phyloP scores from a whole-genome alignment of 352 stramenopile species.

The Albugo laibachii region DNA sequence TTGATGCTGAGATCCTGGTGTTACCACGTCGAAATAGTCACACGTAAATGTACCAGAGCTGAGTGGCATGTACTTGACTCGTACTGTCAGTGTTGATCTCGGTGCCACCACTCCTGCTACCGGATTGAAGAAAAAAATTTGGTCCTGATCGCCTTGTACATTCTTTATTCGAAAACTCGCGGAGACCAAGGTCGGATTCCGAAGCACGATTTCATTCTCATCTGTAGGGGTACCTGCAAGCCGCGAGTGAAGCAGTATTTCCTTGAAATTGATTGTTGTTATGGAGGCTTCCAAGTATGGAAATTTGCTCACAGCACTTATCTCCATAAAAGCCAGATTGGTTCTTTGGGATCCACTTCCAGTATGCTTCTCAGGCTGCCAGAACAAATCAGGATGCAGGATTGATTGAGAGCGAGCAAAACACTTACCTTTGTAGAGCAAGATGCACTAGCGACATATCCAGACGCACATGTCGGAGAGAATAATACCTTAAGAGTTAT shows the following conservation, averaged over 20 bases:
- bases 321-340: conserved; percentile 29
- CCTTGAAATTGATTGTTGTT: conserved; percentile 61
- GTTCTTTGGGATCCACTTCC: conserved; percentile 7
- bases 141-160: conserved; percentile 68
- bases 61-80: conserved; percentile 57
- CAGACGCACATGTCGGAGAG: conserved; percentile 36
- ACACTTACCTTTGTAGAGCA: conserved; percentile 32
- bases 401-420: neutral
- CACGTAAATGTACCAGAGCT: conserved; percentile 76
- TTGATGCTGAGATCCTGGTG: conserved; percentile 59
- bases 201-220: conserved; percentile 67
- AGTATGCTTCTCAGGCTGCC: conserved; percentile 12
- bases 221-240: conserved; percentile 22
- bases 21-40: conserved; percentile 81
- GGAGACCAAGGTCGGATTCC: conserved; percentile 81
- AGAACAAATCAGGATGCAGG: conserved; percentile 39
- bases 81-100: conserved; percentile 45
- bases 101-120: conserved; percentile 41
- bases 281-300: conserved; percentile 70
- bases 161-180: conserved; percentile 51
- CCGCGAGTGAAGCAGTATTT: conserved; percentile 45
- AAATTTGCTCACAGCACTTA: conserved; percentile 81
- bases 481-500: conserved; percentile 62
- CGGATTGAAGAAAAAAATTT: conserved; percentile 72
- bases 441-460: conserved; percentile 68